Base-by-base conservation (phyloP, 1,284 basidiomycete species). In the Tilletiopsis washingtonensis region DNA sequence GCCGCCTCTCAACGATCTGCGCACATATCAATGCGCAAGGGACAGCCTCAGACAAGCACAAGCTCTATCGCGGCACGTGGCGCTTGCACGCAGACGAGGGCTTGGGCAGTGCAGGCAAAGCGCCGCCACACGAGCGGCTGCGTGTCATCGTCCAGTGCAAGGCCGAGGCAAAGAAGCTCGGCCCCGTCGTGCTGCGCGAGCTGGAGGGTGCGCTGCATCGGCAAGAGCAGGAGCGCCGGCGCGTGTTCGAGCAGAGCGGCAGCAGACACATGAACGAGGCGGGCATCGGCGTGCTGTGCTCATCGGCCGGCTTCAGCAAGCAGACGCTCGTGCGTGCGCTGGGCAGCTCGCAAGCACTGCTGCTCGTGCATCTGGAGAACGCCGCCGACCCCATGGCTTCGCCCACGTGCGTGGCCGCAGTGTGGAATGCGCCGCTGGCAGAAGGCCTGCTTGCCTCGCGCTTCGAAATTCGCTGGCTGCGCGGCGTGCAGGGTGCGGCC, bases 131-230 rank as follows among this genome's bases (percentile, higher is more conserved):
- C n/a, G 5, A 12, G 9, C 43, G 48, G 20, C 12, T 50, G 6
- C 48, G 48, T 4, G 41, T 50, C 19, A 23, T 43, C 2, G 48
- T 45, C 11, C 49, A 51, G 25, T 51, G 46, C 19, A 50, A 49
- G 26, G 17, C 45, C 19, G 44, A 47, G 25, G n/a, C n/a, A 21
- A 51, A 46, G 27, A 38, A 38, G 37, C 27, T 38, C 26, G 49
- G 49, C 5, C 49, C 49, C 6, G 46, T 46, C 17, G 34, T 40
- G 11, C 20, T 51, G 34, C 49, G 49, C 23, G 49, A 51, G 40
- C 20, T 51, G n/a, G 44, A 45, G 15, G 49, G 49, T 4, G 39
- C 34, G 5, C 45, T 34, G 9, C 9, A n/a, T 34, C 29, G 29
- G n/a, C 9, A 34, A 34, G 9, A n/a, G 9, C 29, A 34, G n/a